Conservation (phyloP, 306 rosid species). For the Vachellia collinsii region DNA sequence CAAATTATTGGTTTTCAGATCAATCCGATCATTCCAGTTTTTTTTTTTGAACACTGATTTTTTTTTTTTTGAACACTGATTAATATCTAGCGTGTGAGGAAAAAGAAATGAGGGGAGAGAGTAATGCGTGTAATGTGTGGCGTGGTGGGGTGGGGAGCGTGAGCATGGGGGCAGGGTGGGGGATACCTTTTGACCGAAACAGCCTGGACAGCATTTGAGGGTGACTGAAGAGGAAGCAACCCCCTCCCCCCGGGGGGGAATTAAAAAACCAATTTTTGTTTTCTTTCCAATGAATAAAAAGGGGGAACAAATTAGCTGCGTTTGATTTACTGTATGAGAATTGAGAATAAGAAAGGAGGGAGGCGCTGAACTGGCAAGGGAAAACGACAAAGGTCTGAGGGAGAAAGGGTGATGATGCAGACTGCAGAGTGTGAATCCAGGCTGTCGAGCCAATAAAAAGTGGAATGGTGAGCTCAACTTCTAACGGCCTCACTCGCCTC, state of each 20-base stretch:
- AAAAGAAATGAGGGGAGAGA: too few relatives aligned
- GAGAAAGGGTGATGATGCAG: conserved; percentile 39
- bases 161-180: background rate
- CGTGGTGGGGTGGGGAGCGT: background rate
- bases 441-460: conserved; percentile 43
- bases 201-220: conserved; percentile 49
- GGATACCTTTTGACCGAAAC: conserved; percentile 51
- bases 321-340: too few relatives aligned
- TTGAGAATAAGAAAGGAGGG: background rate
- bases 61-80: too few relatives aligned
- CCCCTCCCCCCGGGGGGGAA: background rate
- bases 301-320: background rate
- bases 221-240: background rate
- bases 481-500: conserved; percentile 47
- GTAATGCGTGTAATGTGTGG: too few relatives aligned
- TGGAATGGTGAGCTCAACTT: conserved; percentile 8
- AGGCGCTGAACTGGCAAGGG: conserved; percentile 41
- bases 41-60: too few relatives aligned
- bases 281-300: background rate
- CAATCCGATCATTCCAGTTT: too few relatives aligned
- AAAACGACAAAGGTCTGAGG: conserved; percentile 52
- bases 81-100: too few relatives aligned
- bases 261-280: conserved; percentile 9
- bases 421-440: conserved; percentile 45
- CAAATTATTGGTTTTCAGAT: too few relatives aligned